These are phyloP conservation scores for Penicillium sp. DNA, from an alignment of 2,329 filamentous ascomycete species.

Conservation along the genomic window DNA sequence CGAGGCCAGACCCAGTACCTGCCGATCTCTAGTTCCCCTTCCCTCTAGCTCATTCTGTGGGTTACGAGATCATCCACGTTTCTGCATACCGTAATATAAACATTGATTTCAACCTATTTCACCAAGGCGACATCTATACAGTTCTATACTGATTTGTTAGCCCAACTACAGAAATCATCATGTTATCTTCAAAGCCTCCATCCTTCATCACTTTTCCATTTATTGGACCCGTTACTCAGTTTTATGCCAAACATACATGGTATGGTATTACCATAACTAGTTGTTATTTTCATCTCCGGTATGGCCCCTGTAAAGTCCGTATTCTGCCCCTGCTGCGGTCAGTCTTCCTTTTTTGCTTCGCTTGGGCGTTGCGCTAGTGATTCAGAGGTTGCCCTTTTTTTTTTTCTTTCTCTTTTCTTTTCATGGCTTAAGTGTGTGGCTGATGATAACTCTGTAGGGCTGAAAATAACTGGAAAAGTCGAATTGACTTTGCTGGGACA, in stretches of 20 bases:
- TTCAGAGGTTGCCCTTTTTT: too few relatives aligned
- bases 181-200: not conserved
- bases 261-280: not conserved
- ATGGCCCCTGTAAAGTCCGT: not conserved
- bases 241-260: not conserved
- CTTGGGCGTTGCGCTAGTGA: too few relatives aligned
- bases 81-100: too few relatives aligned
- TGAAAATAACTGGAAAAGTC: not conserved
- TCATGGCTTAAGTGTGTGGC: not conserved
- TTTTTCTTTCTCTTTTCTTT: too few relatives aligned
- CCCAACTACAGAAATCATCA: not conserved
- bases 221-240: not conserved
- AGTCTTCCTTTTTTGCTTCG: too few relatives aligned
- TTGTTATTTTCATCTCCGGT: not conserved
- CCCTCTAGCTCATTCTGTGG: conserved; percentile 9
- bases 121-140: too few relatives aligned
- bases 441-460: not conserved
- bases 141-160: not conserved
- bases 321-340: too few relatives aligned
- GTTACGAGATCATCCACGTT: not conserved
- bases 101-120: too few relatives aligned
- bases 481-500: not conserved
- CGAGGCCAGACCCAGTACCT: conserved; percentile 3
- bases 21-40: conserved; percentile 12
- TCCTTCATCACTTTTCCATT: not conserved